Conservation (phyloP, 352 stramenopile species). For the Nothophytophthora sp. region DNA sequence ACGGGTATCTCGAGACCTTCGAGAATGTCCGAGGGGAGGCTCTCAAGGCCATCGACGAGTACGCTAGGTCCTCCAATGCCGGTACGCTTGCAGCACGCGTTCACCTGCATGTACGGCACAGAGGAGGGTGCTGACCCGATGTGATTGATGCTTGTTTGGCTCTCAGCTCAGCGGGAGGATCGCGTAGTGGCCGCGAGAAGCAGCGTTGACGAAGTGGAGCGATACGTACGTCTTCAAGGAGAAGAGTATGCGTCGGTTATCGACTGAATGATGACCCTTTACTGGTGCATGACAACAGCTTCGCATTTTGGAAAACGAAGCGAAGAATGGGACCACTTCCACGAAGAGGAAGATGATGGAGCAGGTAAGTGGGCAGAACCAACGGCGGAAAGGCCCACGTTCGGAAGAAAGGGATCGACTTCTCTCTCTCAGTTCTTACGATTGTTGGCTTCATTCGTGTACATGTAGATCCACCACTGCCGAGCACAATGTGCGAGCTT, state of each 20-base stretch:
- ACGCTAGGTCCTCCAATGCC: conserved; percentile 24
- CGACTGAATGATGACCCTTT: no score
- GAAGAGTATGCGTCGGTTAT: no score
- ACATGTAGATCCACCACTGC: no score
- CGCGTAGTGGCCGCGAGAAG: conserved; percentile 44
- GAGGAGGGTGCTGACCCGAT: neutral
- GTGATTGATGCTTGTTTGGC: neutral
- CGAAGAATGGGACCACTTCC: conserved; percentile 28
- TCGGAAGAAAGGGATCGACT: no score
- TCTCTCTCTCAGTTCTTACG: no score
- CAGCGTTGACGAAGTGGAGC: conserved; percentile 70
- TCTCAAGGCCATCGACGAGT: conserved; percentile 50
- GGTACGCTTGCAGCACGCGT: conserved; percentile 10
- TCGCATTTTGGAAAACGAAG: conserved; percentile 66
- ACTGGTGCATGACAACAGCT: conserved; percentile 39
- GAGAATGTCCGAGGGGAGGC: conserved; percentile 46
- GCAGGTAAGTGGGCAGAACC: no score
- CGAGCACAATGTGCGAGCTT: conserved; percentile 47
- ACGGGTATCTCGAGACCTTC: conserved; percentile 61
- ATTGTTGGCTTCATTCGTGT: no score
- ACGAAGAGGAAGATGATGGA: conserved; percentile 53
- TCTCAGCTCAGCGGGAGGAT: conserved; percentile 38
- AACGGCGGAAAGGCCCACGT: no score
- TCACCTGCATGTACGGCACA: neutral
- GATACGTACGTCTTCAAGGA: conserved; percentile 59